Conservation (phyloP, 495 filamentous ascomycete genomes). For the Aspergillus avenaceus region DNA sequence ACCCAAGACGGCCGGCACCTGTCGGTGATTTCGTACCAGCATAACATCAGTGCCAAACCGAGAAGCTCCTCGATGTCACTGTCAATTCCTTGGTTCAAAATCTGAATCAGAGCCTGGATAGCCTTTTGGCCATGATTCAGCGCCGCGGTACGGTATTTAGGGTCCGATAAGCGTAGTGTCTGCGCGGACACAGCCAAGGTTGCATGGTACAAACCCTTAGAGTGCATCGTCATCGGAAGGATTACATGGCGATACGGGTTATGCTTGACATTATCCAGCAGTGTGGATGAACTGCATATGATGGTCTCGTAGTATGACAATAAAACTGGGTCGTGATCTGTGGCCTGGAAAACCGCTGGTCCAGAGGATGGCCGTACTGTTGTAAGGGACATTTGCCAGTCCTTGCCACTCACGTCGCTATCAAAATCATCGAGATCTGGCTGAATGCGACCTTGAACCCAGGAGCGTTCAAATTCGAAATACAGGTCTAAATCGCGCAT, state of each 20-base stretch:
- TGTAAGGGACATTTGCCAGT: background rate
- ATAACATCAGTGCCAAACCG: constrained; percentile 22
- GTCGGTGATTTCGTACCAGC: constrained; percentile 22
- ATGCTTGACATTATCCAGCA: constrained; percentile 20
- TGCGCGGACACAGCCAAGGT: constrained; percentile 21
- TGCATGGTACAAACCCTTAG: constrained; percentile 21
- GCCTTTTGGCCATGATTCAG: background rate
- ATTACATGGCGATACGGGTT: constrained; percentile 27
- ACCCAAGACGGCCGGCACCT: constrained; percentile 23
- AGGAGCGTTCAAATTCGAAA: constrained; percentile 11
- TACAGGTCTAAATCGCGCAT: constrained; percentile 17
- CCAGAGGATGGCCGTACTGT: background rate
- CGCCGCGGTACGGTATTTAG: constrained; percentile 1
- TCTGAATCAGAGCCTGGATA: background rate
- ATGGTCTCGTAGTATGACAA: constrained; percentile 21
- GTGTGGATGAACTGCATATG: constrained; percentile 23
- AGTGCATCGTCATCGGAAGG: constrained; percentile 23
- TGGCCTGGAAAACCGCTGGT: background rate
- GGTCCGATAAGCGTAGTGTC: constrained; percentile 17
- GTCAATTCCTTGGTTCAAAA: background rate
- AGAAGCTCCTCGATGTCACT: constrained; percentile 21
- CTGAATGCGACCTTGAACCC: too few relatives aligned
- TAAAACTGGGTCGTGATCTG: constrained; percentile 13
- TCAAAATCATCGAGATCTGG: background rate
- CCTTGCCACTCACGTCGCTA: background rate